Percentiles rank a stretch among this genome's conserved stretches.
Evolutionary conservation across 208 protist genomes (phyloP).

Genomic region (Herpetomonas tarakana): DNA sequence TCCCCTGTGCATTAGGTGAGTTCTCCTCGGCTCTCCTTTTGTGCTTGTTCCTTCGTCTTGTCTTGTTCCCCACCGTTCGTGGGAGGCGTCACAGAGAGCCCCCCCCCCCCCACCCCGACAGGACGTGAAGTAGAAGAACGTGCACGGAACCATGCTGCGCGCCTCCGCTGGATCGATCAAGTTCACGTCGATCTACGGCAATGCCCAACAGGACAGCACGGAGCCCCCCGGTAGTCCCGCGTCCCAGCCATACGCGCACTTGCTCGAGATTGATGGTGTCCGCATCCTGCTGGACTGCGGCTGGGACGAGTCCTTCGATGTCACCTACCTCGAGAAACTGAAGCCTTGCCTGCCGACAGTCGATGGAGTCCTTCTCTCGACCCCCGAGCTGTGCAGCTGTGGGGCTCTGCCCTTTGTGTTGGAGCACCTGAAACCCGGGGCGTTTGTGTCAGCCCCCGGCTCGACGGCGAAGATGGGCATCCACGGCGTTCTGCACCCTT

Average conservation of each 20-base stretch:
- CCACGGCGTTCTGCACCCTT: conserved; percentile 70
- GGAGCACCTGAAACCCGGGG: conserved; percentile 56
- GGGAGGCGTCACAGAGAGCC: too few relatives aligned
- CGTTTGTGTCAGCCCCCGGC: conserved; percentile 53
- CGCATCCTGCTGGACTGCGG: conserved; percentile 86
- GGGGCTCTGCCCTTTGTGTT: conserved; percentile 85
- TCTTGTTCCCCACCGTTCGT: too few relatives aligned
- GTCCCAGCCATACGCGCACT: conserved; percentile 50
- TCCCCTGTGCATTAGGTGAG: too few relatives aligned
- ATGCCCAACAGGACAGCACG: not conserved
- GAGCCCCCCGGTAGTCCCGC: conserved; percentile 24
- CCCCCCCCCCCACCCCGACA: too few relatives aligned
- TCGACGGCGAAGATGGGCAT: conserved; percentile 79
- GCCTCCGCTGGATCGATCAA: conserved; percentile 36
- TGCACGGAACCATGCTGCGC: conserved; percentile 32
- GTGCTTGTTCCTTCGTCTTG: too few relatives aligned
- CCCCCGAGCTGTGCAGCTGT: conserved; percentile 68
- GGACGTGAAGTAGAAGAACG: too few relatives aligned
- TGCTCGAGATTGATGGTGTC: conserved; percentile 84
- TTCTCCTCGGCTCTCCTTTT: too few relatives aligned
- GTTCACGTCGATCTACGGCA: conserved; percentile 38
- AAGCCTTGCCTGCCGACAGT: conserved; percentile 40
- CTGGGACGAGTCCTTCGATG: conserved; percentile 69
- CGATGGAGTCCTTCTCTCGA: conserved; percentile 80
- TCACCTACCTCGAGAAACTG: conserved; percentile 44